These are phyloP conservation scores for Flaveria robusta DNA, from an alignment of 129 eudicot species.

Conservation along the genomic window DNA sequence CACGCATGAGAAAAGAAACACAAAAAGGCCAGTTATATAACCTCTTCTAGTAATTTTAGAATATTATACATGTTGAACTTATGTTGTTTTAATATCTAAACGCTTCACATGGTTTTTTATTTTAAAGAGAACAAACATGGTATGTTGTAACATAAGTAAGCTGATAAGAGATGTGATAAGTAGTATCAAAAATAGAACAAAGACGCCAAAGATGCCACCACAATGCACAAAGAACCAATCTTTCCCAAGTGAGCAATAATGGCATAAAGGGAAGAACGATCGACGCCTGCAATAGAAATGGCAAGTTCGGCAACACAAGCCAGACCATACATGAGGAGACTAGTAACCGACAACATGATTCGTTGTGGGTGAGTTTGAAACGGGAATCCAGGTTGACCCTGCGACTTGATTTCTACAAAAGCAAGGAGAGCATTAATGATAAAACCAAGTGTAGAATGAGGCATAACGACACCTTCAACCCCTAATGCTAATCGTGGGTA, in stretches of 20 bases:
- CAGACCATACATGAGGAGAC: constrained; percentile 19
- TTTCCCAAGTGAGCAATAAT: neutral
- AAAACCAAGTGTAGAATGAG: neutral
- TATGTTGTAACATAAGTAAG: neutral
- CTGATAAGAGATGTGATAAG: neutral
- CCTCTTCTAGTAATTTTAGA: too few relatives aligned
- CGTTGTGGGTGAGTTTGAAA: constrained; percentile 14
- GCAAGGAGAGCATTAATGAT: neutral
- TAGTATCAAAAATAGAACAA: neutral
- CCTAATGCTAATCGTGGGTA: neutral
- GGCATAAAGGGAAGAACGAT: neutral
- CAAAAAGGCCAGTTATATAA: too few relatives aligned
- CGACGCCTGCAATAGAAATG: neutral
- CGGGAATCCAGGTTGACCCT: constrained; percentile 5
- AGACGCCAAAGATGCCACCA: constrained; percentile 1
- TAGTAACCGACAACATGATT: neutral
- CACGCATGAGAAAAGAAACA: too few relatives aligned
- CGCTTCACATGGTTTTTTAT: neutral
- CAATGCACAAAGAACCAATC: neutral
- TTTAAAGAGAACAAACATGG: neutral
- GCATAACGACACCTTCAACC: neutral
- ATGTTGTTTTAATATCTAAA: too few relatives aligned
- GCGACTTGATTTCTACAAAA: neutral
- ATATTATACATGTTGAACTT: too few relatives aligned
- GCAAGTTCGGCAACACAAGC: neutral